A percentile compares a stretch with the other conserved stretches of the same genome.
Conservation (phyloP, 2,329 filamentous ascomycete genomes). For the Cytospora schulzeri region DNA sequence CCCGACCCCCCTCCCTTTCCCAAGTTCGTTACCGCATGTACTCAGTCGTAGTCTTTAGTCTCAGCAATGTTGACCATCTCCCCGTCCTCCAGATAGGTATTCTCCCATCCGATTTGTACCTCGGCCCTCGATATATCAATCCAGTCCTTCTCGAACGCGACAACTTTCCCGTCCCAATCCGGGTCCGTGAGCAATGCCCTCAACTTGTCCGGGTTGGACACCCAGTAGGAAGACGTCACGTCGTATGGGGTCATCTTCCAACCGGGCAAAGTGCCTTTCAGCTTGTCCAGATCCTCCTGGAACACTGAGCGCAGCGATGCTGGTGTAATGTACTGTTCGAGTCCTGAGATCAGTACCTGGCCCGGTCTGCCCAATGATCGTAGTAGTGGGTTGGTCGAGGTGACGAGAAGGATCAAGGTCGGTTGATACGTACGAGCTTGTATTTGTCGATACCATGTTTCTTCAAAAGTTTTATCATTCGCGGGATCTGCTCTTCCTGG, state of each 20-base stretch:
- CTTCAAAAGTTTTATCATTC: conserved; percentile 1
- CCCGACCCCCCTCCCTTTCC: too few relatives aligned
- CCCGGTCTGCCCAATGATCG: neutral
- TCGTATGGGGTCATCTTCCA: conserved; percentile 6
- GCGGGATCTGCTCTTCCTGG: neutral
- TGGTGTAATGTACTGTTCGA: neutral
- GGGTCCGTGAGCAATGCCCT: conserved; percentile 6
- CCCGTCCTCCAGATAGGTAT: neutral
- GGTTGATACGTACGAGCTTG: conserved; percentile 1
- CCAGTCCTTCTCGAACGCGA: neutral
- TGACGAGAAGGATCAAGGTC: neutral
- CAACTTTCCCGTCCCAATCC: neutral
- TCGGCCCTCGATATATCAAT: conserved; percentile 6
- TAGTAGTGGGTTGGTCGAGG: neutral
- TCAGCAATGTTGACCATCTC: neutral
- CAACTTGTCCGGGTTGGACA: neutral
- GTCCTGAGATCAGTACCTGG: neutral
- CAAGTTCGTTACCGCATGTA: too few relatives aligned
- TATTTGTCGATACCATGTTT: neutral
- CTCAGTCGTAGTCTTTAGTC: neutral
- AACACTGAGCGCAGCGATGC: neutral
- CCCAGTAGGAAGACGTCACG: conserved; percentile 1
- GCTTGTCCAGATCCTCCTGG: neutral
- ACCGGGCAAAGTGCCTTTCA: neutral
- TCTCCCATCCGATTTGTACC: conserved; percentile 4